Evolutionary conservation across 176 grass and related monocot genomes (phyloP).

Genomic region (Stipa capillata): DNA sequence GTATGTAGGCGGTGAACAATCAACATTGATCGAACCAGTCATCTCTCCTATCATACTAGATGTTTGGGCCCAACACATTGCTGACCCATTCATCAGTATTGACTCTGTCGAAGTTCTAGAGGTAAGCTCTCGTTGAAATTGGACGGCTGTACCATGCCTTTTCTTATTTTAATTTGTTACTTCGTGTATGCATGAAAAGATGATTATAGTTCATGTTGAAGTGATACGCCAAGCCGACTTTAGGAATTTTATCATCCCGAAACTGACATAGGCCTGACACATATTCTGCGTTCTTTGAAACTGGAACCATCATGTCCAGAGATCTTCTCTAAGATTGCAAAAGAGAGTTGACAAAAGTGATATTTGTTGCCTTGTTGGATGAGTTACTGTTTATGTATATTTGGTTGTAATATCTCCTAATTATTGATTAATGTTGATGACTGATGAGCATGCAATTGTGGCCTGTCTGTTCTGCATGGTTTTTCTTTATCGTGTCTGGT

Average conservation of each 20-base stretch:
- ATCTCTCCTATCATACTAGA: slow-evolving; percentile 86
- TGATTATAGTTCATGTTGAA: not conserved
- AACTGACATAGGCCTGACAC: not conserved
- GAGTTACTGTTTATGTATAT: not conserved
- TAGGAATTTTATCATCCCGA: too few relatives aligned
- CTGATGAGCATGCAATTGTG: not conserved
- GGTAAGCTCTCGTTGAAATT: slow-evolving; percentile 36
- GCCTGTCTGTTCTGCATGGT: not conserved
- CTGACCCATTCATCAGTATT: slow-evolving; percentile 87
- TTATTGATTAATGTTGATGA: not conserved
- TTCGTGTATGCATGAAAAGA: not conserved
- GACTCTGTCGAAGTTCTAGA: slow-evolving; percentile 90
- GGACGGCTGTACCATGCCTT: not conserved
- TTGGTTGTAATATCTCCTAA: not conserved
- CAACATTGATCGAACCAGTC: slow-evolving; percentile 61
- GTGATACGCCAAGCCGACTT: not conserved
- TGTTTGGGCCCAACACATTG: slow-evolving; percentile 81
- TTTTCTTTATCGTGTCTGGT: not conserved
- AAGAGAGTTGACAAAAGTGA: not conserved
- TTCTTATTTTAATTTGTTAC: not conserved
- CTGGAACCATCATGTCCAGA: not conserved
- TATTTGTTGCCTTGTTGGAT: slow-evolving; percentile 10
- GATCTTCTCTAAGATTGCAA: not conserved
- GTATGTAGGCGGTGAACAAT: slow-evolving; percentile 60
- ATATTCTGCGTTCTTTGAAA: not conserved